Evolutionary conservation across 2,329 filamentous ascomycete species (phyloP), one percentile per base, ranked within the genome.

Genomic region (Tolypocladium ophioglossoides): DNA sequence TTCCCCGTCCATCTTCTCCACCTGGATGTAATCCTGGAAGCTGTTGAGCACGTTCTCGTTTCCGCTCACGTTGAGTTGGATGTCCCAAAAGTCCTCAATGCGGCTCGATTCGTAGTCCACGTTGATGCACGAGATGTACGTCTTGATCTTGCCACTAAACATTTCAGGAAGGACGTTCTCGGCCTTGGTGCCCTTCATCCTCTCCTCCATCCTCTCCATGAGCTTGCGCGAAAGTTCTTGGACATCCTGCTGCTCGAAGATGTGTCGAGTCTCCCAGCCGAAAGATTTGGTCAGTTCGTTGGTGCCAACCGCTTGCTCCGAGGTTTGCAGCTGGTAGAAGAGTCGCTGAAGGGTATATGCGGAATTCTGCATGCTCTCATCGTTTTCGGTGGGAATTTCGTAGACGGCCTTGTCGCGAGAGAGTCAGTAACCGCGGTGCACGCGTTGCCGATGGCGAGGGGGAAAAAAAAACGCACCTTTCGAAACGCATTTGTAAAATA

Each of bases 201-300:
- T 92, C 65, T 94, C 88, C 68, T 99, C 95, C 73, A 99, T 86
- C 56, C 89, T 86, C 71, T 99, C 94, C 88, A 99, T 99, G 58
- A 99, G 78, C 69, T 97, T 96, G 55, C 95, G 83, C 37, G 91
- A 97, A 37, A 99, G 77, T 69, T 99, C 94, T 69, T 99, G 94
- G 10, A 99, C 94, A 71, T 99, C 94, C 70, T 99, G 94, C 68
- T 99, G 94, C 72, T 97, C 92, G 63, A 99, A 99, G 52, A 97
- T 96, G 66, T 99, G 92, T 59, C 91, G 84, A 2, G 92, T 95
- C 64, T 99, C 92, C 94, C 94, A 99, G 27, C 94, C 94, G 68
- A 99, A 99, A 0, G 94, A 97, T 61, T 90, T 89, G 8, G 94
- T 99, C 40, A 99, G 80, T 66, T 99, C 94, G 52, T 87, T 91